Evolutionary conservation across 176 grass and related monocot species (phyloP).

Genomic region (Echinochloa phyllopogon): DNA sequence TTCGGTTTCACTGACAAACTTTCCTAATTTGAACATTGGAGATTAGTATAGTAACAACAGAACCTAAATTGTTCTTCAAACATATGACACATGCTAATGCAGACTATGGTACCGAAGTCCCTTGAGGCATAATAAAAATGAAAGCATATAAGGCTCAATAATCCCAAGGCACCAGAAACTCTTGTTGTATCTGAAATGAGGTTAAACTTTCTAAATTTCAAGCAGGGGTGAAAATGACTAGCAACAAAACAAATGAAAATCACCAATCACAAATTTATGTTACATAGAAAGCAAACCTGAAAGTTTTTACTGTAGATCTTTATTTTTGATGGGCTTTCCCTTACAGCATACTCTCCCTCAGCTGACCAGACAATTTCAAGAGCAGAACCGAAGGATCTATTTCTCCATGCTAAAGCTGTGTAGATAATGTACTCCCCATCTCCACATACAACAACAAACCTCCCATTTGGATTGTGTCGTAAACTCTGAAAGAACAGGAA

Average conservation of each 20-base stretch:
- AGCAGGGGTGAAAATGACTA: background rate
- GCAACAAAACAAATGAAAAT: slow-evolving; percentile 19
- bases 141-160: background rate
- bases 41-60: background rate
- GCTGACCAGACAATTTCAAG: slow-evolving; percentile 90
- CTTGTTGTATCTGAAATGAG: background rate
- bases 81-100: background rate
- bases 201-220: background rate
- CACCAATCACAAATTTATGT: background rate
- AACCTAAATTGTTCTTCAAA: slow-evolving; percentile 9
- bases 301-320: slow-evolving; percentile 88
- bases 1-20: background rate
- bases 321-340: slow-evolving; percentile 76
- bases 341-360: slow-evolving; percentile 88
- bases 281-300: slow-evolving; percentile 53
- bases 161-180: background rate
- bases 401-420: slow-evolving; percentile 90
- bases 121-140: background rate
- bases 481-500: slow-evolving; percentile 62
- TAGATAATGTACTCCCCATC: slow-evolving; percentile 95
- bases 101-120: background rate
- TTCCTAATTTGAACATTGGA: slow-evolving; percentile 18
- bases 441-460: slow-evolving; percentile 96
- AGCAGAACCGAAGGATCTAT: slow-evolving; percentile 91
- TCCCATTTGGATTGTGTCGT: slow-evolving; percentile 86